Evolutionary conservation across 2,329 filamentous ascomycete species (phyloP), one percentile per base, ranked within the genome.

Genomic region (Cladosporium halotolerans): DNA sequence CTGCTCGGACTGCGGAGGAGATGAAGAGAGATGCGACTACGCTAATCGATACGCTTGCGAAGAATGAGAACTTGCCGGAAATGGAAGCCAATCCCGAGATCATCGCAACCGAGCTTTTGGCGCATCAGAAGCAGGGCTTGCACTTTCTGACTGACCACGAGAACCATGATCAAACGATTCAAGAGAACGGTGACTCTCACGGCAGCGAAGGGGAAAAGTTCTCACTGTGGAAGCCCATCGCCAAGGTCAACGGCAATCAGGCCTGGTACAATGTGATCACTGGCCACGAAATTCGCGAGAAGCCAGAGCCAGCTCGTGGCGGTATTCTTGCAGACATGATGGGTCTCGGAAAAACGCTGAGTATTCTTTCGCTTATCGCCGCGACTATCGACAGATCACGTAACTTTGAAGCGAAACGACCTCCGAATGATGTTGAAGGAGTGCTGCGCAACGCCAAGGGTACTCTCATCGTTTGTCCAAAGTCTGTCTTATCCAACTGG

Each of bases 401-500:
- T 9, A 69, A 76, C 1, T 97, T 89, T 79, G 78, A 78, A 2
- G 67, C 68, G 4, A 72, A 75, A 45, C 62, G 70, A 3, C 83
- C 85, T 0, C 42, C 53, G 4, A 4, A 18, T 9, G 49, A 57
- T n/a, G 19, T 38, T 4, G 28, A 31, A 9, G 53, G 54, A 14
- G 66, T 87, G n/a, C 71, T 73, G 16, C 76, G 75, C 40, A 95
- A 96, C 63, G 83, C 82, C 5, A 86, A 83, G 64, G 83, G 88
- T 0, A 97, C 93, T 0, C 75, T 99, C 32, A 78, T 99, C 14
- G 82, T 99, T 13, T 95, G 88, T 53, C 93, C 93, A 1, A 78
- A 96, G 2, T 96, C 89, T 64, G 93, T 92, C 0, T 84, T 97
- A 54, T 85, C 86, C 23, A 99, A 97, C 64, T 99, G 93, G 93